Percentiles rank a stretch among this genome's conserved stretches.
Evolutionary conservation across 352 stramenopile species (phyloP).

Genomic region (Blastocystis sp.): DNA sequence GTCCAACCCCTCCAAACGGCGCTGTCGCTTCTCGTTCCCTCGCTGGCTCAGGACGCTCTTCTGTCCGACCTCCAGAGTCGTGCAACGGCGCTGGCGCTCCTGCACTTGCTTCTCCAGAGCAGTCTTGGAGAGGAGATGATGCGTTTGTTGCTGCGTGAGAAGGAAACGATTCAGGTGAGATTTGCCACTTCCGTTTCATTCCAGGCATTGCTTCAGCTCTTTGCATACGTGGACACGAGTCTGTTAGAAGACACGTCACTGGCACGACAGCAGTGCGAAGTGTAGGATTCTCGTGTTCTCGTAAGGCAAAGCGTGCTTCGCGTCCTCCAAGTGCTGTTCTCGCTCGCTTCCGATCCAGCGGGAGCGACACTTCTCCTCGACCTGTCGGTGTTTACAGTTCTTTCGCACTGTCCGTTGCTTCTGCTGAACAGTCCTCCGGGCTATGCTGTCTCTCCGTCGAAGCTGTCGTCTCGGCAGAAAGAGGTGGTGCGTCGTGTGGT

Average conservation of each 20-base stretch:
- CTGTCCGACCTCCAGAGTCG: background rate
- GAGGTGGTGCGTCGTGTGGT: background rate
- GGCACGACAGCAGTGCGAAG: background rate
- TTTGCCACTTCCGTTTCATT: background rate
- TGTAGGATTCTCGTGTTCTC: background rate
- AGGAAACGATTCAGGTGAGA: background rate
- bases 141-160: background rate
- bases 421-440: background rate
- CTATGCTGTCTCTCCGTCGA: background rate
- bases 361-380: background rate
- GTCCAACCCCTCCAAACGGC: background rate
- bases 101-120: background rate
- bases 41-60: background rate
- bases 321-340: background rate
- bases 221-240: background rate
- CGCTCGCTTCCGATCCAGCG: background rate
- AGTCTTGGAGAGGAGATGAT: background rate
- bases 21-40: background rate
- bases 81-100: background rate
- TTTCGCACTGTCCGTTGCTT: conserved; percentile 20
- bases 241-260: background rate
- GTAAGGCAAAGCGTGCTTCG: background rate
- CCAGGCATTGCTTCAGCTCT: background rate
- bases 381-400: background rate
- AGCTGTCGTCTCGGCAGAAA: background rate